Percentiles rank a stretch among this genome's conserved stretches.
Evolutionary conservation across 768 basidiomycete genomes (phyloP).

Genomic region (Clitopilus hobsonii): DNA sequence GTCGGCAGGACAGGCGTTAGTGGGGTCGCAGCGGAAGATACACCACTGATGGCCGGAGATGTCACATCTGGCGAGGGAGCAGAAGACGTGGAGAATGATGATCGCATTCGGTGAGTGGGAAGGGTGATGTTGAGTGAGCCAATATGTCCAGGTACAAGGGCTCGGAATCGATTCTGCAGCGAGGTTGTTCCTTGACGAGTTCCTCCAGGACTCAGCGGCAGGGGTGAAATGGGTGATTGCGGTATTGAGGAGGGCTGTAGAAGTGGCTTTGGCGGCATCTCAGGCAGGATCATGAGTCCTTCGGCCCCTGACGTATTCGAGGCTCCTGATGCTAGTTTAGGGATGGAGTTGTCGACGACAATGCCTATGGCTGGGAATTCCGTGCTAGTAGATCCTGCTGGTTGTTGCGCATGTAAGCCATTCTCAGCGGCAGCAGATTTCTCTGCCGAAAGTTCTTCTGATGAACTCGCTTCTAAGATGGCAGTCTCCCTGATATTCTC

Average conservation of each 20-base stretch:
- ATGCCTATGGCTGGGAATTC: background rate
- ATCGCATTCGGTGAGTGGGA: conserved; percentile 17
- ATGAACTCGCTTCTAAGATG: background rate
- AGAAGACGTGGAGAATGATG: conserved; percentile 17
- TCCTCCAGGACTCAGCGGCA: background rate
- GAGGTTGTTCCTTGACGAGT: background rate
- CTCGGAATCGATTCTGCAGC: conserved; percentile 1
- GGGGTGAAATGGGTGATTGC: background rate
- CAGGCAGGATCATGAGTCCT: background rate
- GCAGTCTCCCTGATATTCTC: background rate
- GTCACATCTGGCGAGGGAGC: conserved; percentile 7
- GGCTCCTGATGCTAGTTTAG: background rate
- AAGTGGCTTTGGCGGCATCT: background rate
- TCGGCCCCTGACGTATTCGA: background rate
- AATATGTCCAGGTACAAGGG: background rate
- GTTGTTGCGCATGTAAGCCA: background rate
- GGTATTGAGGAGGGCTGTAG: background rate
- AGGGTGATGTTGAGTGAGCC: conserved; percentile 12
- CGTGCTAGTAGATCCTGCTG: background rate
- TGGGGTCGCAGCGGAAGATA: background rate
- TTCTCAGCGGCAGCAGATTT: background rate
- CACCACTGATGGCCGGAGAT: background rate
- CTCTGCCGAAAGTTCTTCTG: background rate
- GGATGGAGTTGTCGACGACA: background rate
- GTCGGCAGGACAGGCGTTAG: background rate